phyloP scores from a whole-genome alignment of 306 rosid species.

The Astragalus membranaceus region DNA sequence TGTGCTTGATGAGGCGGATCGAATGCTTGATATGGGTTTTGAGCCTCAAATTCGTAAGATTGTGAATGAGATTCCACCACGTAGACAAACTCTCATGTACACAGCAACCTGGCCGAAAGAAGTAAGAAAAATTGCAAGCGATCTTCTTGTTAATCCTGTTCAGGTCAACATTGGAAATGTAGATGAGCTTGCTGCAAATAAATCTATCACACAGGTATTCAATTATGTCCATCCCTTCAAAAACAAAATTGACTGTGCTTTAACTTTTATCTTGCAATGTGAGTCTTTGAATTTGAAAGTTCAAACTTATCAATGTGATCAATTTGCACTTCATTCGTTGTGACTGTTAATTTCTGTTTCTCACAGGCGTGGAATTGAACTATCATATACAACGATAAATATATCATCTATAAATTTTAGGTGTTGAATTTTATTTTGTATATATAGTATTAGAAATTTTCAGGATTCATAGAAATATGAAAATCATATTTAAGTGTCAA shows the following conservation, averaged over 20 bases:
- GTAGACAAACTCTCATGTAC: slow-evolving; percentile 94
- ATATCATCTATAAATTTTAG: not conserved
- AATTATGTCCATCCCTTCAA: not conserved
- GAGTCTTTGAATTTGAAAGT: not conserved
- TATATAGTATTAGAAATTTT: not conserved
- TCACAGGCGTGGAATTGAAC: not conserved
- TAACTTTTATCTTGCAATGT: slow-evolving; percentile 1
- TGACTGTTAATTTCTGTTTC: not conserved
- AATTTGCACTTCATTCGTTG: not conserved
- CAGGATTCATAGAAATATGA: not conserved
- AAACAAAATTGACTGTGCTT: not conserved
- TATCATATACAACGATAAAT: not conserved
- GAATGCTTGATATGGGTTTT: slow-evolving; percentile 99
- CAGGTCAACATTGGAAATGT: slow-evolving; percentile 96
- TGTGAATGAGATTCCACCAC: slow-evolving; percentile 94
- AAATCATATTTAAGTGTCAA: not conserved
- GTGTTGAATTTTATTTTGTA: not conserved
- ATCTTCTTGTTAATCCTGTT: slow-evolving; percentile 92
- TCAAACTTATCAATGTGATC: not conserved
- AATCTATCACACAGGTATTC: slow-evolving; percentile 90
- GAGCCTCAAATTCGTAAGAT: slow-evolving; percentile 99
- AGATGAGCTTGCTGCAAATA: slow-evolving; percentile 95
- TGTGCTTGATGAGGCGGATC: slow-evolving; percentile 99
- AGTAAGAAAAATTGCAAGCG: slow-evolving; percentile 91
- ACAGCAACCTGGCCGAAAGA: slow-evolving; percentile 99